Base-by-base conservation (phyloP, 805 yeast species). In the Zygotorulaspora florentina region DNA sequence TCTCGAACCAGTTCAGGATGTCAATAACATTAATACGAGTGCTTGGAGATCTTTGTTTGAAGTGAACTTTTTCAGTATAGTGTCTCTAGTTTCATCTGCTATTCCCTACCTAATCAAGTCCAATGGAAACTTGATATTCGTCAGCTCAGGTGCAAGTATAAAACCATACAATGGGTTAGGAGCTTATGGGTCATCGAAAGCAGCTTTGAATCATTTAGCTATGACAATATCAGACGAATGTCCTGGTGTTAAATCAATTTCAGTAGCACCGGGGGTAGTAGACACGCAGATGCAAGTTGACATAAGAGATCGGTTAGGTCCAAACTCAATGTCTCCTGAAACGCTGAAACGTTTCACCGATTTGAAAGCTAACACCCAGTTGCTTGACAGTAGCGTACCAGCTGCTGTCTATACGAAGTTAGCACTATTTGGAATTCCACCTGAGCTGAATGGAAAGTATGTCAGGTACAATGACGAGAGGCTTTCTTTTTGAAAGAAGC, bases 251-350 rank as follows among this genome's bases (percentile, higher is more conserved):
- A 50, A 36, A 28, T 70, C 84, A 3, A 69, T 89, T 11, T 73
- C 96, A 0, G 75, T 93, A 20, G 96, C 96, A 0, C 99, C 99
- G 0, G 98, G 99, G 2, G 95, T 88, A 1, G 97, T 93, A 2
- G 87, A 87, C 59, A 91, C 99, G 0, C 71, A 71, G 23, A 91
- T 93, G 98, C 98, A 93, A 68, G 62, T 53, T 5, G 83, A 80
- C 46, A 89, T 91, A 46, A 79, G 97, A 54, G 83, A 78, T 11
- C 72, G 65, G 36, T 80, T 67, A 48, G 71, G 77, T 51, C 80
- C 81, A 1, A 49, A 56, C 2, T 69, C 70, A 27, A 90, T 90
- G 96, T 69, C 74, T 0, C 68, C 72, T 1, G 80, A 75, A 16
- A 75, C 80, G 2, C 73, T 79, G 51, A 67, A 79, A 42, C 72